Evolutionary conservation across 2,329 filamentous ascomycete genomes (phyloP).

Genomic region (Geosmithia putterillii): DNA sequence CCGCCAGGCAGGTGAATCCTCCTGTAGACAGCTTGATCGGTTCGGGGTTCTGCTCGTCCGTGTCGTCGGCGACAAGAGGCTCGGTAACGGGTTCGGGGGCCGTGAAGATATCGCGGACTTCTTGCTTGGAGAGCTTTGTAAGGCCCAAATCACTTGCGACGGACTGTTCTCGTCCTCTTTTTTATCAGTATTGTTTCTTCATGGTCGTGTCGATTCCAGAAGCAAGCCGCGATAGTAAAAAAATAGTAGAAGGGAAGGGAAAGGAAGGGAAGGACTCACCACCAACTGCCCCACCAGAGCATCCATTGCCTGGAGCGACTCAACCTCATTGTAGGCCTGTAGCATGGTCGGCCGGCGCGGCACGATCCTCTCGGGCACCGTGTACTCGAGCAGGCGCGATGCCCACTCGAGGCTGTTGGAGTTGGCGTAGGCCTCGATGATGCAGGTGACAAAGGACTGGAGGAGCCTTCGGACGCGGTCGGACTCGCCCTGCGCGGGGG

Average conservation of each 20-base stretch:
- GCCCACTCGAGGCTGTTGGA: conserved; percentile 48
- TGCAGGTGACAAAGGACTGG: conserved; percentile 66
- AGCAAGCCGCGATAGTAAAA: too few species aligned
- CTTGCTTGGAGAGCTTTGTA: conserved; percentile 27
- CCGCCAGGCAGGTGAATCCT: conserved; percentile 45
- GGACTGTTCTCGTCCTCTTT: conserved; percentile 25
- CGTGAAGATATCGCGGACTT: conserved; percentile 30
- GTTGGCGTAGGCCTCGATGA: conserved; percentile 63
- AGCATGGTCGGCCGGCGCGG: conserved; percentile 48
- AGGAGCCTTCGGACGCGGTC: conserved; percentile 52
- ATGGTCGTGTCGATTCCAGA: conserved; percentile 5
- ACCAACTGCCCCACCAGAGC: conserved; percentile 61
- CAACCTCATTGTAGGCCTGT: conserved; percentile 52
- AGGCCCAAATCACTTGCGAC: conserved; percentile 51
- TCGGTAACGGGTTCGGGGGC: conserved; percentile 26
- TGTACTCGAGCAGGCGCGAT: conserved; percentile 54
- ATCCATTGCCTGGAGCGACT: conserved; percentile 47
- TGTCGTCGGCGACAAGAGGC: conserved; percentile 32
- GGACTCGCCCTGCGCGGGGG: conserved; percentile 38
- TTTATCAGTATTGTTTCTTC: neutral
- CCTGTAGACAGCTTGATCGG: conserved; percentile 46
- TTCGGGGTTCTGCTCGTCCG: conserved; percentile 23
- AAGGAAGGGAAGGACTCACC: conserved; percentile 19
- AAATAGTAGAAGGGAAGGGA: too few species aligned
- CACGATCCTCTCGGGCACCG: conserved; percentile 51